Percentiles rank a stretch among this genome's conserved stretches.
Evolutionary conservation across 176 grass and related monocot genomes (phyloP).

Genomic region (Saccharum spontaneum): DNA sequence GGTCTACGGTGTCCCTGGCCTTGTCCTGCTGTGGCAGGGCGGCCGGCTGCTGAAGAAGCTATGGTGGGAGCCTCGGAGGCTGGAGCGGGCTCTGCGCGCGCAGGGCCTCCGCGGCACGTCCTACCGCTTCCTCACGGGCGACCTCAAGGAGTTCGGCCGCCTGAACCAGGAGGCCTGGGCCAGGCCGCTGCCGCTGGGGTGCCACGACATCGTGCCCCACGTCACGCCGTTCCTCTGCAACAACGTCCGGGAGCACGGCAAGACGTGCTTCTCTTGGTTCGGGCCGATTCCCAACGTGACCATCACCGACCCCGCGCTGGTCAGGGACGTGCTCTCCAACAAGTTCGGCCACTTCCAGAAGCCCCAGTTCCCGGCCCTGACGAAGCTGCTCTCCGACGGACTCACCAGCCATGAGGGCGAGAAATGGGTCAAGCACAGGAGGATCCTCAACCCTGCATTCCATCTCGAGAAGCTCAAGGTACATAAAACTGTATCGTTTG

Average conservation of each 20-base stretch:
- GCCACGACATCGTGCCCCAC: constrained; percentile 47
- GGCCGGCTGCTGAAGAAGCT: constrained; percentile 35
- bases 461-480: constrained; percentile 79
- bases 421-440: constrained; percentile 74
- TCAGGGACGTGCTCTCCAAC: constrained; percentile 59
- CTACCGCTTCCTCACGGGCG: constrained; percentile 52
- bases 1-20: constrained; percentile 1
- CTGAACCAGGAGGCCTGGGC: constrained; percentile 44
- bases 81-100: constrained; percentile 41
- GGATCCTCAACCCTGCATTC: constrained; percentile 77
- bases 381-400: constrained; percentile 28
- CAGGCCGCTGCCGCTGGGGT: constrained; percentile 38
- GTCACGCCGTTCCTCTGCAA: constrained; percentile 46
- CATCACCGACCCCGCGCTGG: constrained; percentile 44
- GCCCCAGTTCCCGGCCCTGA: constrained; percentile 7
- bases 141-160: constrained; percentile 36
- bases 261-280: constrained; percentile 57
- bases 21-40: constrained; percentile 39
- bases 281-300: constrained; percentile 49
- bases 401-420: constrained; percentile 55
- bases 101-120: constrained; percentile 51
- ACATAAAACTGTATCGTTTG: not conserved
- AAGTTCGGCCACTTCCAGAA: constrained; percentile 55
- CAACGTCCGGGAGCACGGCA: constrained; percentile 44
- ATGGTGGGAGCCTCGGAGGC: constrained; percentile 51